Evolutionary conservation across 257 asterid species (phyloP).

Genomic region (Scutellaria galericulata): DNA sequence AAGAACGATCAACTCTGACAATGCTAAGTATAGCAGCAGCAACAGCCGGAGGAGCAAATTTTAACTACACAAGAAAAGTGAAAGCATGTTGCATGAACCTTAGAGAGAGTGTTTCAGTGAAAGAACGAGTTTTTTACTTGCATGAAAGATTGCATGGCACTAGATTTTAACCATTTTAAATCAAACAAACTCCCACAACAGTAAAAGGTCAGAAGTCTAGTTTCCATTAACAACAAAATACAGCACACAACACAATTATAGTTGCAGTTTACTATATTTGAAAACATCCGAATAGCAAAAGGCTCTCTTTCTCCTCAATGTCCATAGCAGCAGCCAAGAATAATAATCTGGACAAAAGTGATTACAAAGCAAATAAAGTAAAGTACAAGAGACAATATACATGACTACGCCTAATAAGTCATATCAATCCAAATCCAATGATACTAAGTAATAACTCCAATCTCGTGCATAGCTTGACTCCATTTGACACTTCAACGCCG

Average conservation of each 20-base stretch:
- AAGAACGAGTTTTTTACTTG: background rate
- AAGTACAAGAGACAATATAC: background rate
- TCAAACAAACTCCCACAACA: background rate
- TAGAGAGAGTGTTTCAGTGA: background rate
- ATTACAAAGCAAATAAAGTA: background rate
- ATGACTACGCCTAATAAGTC: background rate
- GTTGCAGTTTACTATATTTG: background rate
- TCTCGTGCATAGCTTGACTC: background rate
- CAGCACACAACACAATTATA: background rate
- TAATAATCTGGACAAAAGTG: background rate
- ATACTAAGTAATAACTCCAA: background rate
- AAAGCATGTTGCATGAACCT: background rate
- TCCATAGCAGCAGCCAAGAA: background rate
- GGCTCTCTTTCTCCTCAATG: background rate
- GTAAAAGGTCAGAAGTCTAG: background rate
- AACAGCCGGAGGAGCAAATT: background rate
- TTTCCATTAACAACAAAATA: background rate
- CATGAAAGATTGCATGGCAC: background rate
- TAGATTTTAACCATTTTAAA: background rate
- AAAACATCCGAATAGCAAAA: background rate
- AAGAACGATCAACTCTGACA: background rate
- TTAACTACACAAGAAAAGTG: background rate
- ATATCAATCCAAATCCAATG: conserved; percentile 7
- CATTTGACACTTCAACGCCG: background rate
- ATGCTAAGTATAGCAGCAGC: background rate